A percentile compares a stretch with the other conserved stretches of the same genome.
Evolutionary conservation across 163 green algal genomes (phyloP).

Genomic region (Trebouxiophyceae sp.): DNA sequence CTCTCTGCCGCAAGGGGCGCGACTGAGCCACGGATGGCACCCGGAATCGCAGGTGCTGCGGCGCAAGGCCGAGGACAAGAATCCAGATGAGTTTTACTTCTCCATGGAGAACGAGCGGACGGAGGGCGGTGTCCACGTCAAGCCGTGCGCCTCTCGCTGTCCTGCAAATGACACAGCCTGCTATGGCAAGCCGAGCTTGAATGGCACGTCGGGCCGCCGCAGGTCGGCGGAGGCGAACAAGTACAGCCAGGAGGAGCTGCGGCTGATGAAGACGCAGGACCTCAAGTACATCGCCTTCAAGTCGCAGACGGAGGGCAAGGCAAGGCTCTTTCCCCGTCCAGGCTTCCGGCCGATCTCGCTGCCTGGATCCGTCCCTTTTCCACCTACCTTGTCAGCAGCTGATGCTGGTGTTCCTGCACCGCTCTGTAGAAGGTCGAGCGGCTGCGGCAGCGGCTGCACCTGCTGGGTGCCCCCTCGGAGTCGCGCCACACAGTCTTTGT

Average conservation of each 20-base stretch:
- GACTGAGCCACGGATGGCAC: too few relatives aligned
- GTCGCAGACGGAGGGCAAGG: slow-evolving; percentile 65
- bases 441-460: slow-evolving; percentile 72
- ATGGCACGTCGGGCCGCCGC: too few relatives aligned
- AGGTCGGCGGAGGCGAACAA: slow-evolving; percentile 73
- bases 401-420: not conserved
- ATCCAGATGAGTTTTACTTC: slow-evolving; percentile 99
- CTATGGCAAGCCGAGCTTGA: too few relatives aligned
- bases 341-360: not conserved
- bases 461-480: slow-evolving; percentile 50
- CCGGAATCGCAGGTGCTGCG: slow-evolving; percentile 62
- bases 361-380: not conserved
- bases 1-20: too few relatives aligned
- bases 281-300: slow-evolving; percentile 78
- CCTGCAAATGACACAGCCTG: too few relatives aligned
- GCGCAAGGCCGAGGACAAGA: slow-evolving; percentile 89
- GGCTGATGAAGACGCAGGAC: slow-evolving; percentile 93
- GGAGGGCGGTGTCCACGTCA: slow-evolving; percentile 71
- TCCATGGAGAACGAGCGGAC: slow-evolving; percentile 86
- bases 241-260: slow-evolving; percentile 86
- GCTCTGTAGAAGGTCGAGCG: slow-evolving; percentile 64
- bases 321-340: slow-evolving; percentile 9
- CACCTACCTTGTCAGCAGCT: not conserved
- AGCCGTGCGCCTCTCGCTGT: slow-evolving; percentile 41
- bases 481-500: slow-evolving; percentile 85